Conservation (phyloP, 2,329 filamentous ascomycete species). For the Aspergillus niger region DNA sequence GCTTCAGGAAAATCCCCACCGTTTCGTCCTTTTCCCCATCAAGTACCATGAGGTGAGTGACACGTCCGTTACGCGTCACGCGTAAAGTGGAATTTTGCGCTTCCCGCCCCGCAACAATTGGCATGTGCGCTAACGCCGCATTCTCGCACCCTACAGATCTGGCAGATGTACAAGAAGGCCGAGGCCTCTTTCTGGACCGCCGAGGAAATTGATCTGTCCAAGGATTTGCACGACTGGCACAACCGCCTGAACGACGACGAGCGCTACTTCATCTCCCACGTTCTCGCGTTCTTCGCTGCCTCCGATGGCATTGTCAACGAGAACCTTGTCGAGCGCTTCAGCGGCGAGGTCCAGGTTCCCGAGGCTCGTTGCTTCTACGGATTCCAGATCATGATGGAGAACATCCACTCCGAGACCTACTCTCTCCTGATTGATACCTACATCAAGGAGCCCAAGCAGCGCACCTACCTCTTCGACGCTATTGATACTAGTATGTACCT, state of each 20-base stretch:
- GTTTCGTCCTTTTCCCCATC: slow-evolving; percentile 97
- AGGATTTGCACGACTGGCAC: slow-evolving; percentile 99
- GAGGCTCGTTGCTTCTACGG: slow-evolving; percentile 99
- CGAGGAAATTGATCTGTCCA: slow-evolving; percentile 98
- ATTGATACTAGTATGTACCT: slow-evolving; percentile 86
- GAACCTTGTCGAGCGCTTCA: slow-evolving; percentile 98
- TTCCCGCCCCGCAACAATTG: slow-evolving; percentile 13
- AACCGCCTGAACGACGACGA: slow-evolving; percentile 96
- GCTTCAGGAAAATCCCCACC: slow-evolving; percentile 90
- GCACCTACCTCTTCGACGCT: slow-evolving; percentile 93
- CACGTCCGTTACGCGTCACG: slow-evolving; percentile 60
- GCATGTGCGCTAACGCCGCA: slow-evolving; percentile 40
- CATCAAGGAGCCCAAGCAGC: slow-evolving; percentile 95
- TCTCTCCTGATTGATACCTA: slow-evolving; percentile 98
- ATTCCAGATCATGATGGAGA: slow-evolving; percentile 99
- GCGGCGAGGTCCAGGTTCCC: slow-evolving; percentile 91
- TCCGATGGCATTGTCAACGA: slow-evolving; percentile 99
- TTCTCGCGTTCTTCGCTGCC: slow-evolving; percentile 97
- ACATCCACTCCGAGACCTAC: slow-evolving; percentile 99
- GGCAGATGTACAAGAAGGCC: slow-evolving; percentile 99
- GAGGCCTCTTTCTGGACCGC: slow-evolving; percentile 99
- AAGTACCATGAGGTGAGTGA: slow-evolving; percentile 95
- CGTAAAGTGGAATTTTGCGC: slow-evolving; percentile 62
- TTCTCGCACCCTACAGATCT: slow-evolving; percentile 69
- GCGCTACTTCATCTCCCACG: slow-evolving; percentile 97